A percentile compares a stretch with the other conserved stretches of the same genome.
Evolutionary conservation across 805 yeast species (phyloP).

Genomic region (Kluyveromyces dobzhanskii): DNA sequence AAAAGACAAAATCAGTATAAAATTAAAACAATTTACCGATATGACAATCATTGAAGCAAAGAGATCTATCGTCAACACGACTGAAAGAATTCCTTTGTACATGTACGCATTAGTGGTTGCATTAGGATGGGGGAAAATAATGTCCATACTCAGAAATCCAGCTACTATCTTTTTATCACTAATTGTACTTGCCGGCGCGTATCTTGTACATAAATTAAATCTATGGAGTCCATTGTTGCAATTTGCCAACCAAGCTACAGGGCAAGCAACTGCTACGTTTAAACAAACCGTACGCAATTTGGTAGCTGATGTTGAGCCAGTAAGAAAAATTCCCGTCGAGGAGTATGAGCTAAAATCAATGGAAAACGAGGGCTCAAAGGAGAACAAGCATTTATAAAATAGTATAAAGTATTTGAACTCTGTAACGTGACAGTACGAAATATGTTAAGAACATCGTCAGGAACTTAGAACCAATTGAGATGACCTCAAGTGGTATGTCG

Average conservation of each 20-base stretch:
- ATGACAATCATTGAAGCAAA: constrained; percentile 80
- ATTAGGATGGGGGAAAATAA: constrained; percentile 93
- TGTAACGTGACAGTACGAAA: too few species aligned
- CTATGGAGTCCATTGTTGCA: constrained; percentile 68
- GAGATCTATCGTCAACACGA: constrained; percentile 70
- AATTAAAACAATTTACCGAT: constrained; percentile 69
- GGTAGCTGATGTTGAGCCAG: constrained; percentile 41
- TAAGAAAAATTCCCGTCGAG: constrained; percentile 12
- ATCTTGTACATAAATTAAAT: constrained; percentile 60
- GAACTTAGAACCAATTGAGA: too few species aligned
- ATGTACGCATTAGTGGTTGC: constrained; percentile 64
- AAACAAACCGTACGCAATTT: constrained; percentile 52
- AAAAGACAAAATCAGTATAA: constrained; percentile 45
- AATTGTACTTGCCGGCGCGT: constrained; percentile 41
- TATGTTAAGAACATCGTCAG: too few species aligned
- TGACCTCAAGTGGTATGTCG: too few species aligned
- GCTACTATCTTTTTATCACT: constrained; percentile 45
- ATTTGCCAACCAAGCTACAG: constrained; percentile 48
- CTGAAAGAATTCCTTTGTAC: constrained; percentile 76
- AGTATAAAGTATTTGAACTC: too few species aligned
- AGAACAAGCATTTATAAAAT: neutral
- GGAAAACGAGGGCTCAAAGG: neutral
- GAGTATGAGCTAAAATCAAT: constrained; percentile 26
- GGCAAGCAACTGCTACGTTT: constrained; percentile 47
- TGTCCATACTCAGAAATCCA: constrained; percentile 83